Percentiles rank a stretch among this genome's conserved stretches.
phyloP scores from a whole-genome alignment of 345 rosid genomes.

The Erysimum cheiranthoides region DNA sequence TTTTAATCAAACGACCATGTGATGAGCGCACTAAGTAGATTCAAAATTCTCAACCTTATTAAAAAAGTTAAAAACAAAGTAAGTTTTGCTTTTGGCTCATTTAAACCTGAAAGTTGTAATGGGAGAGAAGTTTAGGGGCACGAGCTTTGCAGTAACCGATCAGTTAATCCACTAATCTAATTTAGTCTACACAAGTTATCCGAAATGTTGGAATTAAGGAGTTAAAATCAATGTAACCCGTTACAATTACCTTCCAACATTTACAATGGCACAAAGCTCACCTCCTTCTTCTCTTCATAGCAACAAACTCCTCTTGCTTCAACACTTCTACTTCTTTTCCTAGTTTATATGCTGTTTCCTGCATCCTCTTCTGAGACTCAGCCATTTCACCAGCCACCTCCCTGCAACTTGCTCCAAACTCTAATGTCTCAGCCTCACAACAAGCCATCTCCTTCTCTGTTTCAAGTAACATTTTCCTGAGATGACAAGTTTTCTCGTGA shows the following conservation, averaged over 20 bases:
- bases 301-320: slow-evolving; percentile 31
- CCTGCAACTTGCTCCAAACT: slow-evolving; percentile 29
- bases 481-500: slow-evolving; percentile 34
- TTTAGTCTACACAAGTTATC: slow-evolving; percentile 8
- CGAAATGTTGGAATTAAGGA: slow-evolving; percentile 6
- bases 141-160: slow-evolving; percentile 27
- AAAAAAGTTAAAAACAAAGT: slow-evolving; percentile 4
- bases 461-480: slow-evolving; percentile 38
- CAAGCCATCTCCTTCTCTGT: slow-evolving; percentile 42
- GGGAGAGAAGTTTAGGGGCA: slow-evolving; percentile 25
- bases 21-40: slow-evolving; percentile 36
- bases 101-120: slow-evolving; percentile 23
- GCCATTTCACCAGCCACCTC: slow-evolving; percentile 36
- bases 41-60: slow-evolving; percentile 18
- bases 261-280: slow-evolving; percentile 19
- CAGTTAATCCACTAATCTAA: slow-evolving; percentile 20
- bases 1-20: slow-evolving; percentile 40
- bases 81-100: slow-evolving; percentile 33
- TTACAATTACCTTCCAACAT: slow-evolving; percentile 28
- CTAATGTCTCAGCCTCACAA: slow-evolving; percentile 51
- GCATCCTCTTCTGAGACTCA: slow-evolving; percentile 43
- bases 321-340: slow-evolving; percentile 31
- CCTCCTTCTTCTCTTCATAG: slow-evolving; percentile 19
- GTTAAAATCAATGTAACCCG: slow-evolving; percentile 11
- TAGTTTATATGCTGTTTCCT: slow-evolving; percentile 35